Percentiles rank a stretch among this genome's conserved stretches.
Evolutionary conservation across 306 rosid genomes (phyloP).

Genomic region (Cucurbita argyrosperma): DNA sequence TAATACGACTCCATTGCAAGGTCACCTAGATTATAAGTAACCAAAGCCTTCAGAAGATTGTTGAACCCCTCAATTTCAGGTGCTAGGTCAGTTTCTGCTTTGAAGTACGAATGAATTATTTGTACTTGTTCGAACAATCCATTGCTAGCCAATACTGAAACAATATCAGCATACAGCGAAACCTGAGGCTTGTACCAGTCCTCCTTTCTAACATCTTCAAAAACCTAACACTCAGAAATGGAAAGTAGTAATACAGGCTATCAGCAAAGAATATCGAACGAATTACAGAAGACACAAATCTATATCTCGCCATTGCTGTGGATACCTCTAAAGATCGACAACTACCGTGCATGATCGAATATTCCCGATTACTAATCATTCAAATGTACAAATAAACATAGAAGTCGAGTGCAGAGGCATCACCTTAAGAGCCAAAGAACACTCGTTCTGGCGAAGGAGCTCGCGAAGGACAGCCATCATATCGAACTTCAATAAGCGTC

Average conservation of each 20-base stretch:
- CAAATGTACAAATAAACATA: neutral
- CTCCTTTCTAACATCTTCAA: constrained; percentile 29
- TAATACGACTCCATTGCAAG: constrained; percentile 26
- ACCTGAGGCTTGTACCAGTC: constrained; percentile 33
- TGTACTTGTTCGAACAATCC: constrained; percentile 23
- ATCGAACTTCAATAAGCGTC: constrained; percentile 34
- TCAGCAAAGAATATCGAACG: neutral
- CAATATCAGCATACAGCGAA: constrained; percentile 26
- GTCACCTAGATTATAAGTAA: constrained; percentile 4
- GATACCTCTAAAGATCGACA: neutral
- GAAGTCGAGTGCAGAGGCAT: neutral
- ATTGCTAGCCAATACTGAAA: constrained; percentile 21
- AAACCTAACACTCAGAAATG: constrained; percentile 16
- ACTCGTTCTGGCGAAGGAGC: constrained; percentile 39
- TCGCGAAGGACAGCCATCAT: constrained; percentile 38
- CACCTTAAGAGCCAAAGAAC: constrained; percentile 44
- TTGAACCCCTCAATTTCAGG: constrained; percentile 32
- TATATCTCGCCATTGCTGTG: neutral
- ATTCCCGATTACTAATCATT: neutral
- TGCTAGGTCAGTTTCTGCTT: constrained; percentile 14
- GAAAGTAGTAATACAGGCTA: neutral
- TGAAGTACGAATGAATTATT: constrained; percentile 19
- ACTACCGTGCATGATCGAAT: neutral
- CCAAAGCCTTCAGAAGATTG: constrained; percentile 16
- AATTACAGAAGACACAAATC: neutral